Base-by-base conservation (phyloP, 352 stramenopile genomes). In the Nothophytophthora sp. region DNA sequence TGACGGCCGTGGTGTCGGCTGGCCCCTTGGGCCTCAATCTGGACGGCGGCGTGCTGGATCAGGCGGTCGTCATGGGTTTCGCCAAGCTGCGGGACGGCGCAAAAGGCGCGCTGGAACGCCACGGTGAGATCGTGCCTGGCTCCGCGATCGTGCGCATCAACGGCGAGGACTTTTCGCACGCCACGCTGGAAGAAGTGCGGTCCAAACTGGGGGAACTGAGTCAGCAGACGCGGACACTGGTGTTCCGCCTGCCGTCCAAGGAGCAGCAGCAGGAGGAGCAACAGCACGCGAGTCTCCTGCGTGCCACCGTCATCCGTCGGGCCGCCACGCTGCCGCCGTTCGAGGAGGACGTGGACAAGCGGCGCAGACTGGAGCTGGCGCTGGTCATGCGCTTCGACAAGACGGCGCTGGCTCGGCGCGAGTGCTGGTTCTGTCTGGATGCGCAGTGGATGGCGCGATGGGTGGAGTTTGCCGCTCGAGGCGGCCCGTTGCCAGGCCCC, bases 401-500 rank as follows among this genome's bases (percentile, higher is more conserved):
- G 51, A 56, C 55, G 5, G 59, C 59, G 37, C 59, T 91, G 46
- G 68, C 68, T 38, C 73, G 78, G 37, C 63, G 71, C 2, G 83
- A 93, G 58, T 90, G 76, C 66, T 93, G 80, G 80, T 84, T 90
- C 53, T 54, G 86, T 7, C 52, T 93, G 22, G 70, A 90, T 44
- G 55, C 71, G 2, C 53, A 73, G 18, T 91, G 83, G 83, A 87
- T 93, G 67, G 49, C 43, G 33, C 59, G 53, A 19, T 93, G 80
- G 83, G 51, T 80, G 22, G 54, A 60, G 42, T 91, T 88, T 32
- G 81, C 75, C 27, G 64, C 64, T 25, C 67, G 70, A 25, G 62
- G 66, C 42, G 80, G 78, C 10, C 57, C 76, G 6, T 54, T 76
- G 20, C 80, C 80, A 5, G 83, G 83, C 0, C 62, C 64, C 7